These are phyloP conservation scores for Sporothrix pallida DNA, from an alignment of 2,329 filamentous ascomycete genomes.

Conservation along the genomic window DNA sequence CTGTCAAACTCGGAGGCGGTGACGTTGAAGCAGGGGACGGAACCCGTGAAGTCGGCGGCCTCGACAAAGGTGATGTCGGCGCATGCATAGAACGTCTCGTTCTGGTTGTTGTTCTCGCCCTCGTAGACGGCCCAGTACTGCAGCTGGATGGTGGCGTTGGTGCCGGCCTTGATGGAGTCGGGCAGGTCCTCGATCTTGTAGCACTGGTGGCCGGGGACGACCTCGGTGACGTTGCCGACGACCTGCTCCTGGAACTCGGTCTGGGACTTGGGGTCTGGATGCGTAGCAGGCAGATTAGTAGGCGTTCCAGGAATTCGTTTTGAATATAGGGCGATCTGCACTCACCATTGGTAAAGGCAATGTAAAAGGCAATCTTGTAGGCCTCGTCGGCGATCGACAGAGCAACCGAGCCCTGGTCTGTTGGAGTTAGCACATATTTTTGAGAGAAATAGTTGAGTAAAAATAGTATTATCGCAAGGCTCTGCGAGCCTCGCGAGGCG, in stretches of 20 bases:
- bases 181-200: conserved; percentile 45
- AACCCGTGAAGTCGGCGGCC: conserved; percentile 40
- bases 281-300: not conserved
- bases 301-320: not conserved
- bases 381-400: conserved; percentile 38
- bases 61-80: conserved; percentile 44
- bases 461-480: too few relatives aligned
- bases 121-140: conserved; percentile 46
- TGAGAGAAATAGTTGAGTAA: too few relatives aligned
- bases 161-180: conserved; percentile 41
- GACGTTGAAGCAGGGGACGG: conserved; percentile 49
- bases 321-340: not conserved
- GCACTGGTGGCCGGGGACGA: conserved; percentile 49
- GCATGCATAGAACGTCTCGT: conserved; percentile 48
- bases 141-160: conserved; percentile 48
- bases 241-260: conserved; percentile 45
- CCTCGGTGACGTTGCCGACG: conserved; percentile 42
- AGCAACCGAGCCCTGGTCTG: conserved; percentile 36
- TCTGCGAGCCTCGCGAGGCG: too few relatives aligned
- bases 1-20: conserved; percentile 40
- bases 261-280: conserved; percentile 43
- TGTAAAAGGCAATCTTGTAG: conserved; percentile 37
- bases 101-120: conserved; percentile 40
- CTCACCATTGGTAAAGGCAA: conserved; percentile 48
- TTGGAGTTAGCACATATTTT: not conserved